Conservation (phyloP, 257 asterid genomes). For the Penstemon barbatus region DNA sequence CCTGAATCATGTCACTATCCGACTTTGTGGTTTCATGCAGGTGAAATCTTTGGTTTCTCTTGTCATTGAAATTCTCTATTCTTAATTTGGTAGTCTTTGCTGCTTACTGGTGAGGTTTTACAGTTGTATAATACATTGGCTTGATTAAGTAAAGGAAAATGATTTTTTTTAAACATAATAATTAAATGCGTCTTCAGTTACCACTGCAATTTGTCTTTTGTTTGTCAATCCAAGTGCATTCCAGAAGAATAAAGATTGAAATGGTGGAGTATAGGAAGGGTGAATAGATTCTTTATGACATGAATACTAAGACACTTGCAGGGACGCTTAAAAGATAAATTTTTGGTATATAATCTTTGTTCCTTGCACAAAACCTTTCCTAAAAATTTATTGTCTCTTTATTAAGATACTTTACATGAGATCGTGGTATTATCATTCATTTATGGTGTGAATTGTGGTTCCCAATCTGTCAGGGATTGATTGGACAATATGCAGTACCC, state of each 20-base stretch:
- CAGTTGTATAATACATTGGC: slow-evolving; percentile 5
- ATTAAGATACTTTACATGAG: slow-evolving; percentile 15
- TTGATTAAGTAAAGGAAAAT: slow-evolving; percentile 12
- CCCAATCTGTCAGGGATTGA: slow-evolving; percentile 64
- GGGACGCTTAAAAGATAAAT: not conserved
- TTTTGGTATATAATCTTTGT: not conserved
- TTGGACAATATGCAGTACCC: slow-evolving; percentile 99
- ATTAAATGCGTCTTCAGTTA: not conserved
- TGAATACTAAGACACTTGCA: not conserved
- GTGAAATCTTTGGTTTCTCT: slow-evolving; percentile 35
- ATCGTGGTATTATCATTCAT: slow-evolving; percentile 19
- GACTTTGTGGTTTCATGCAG: slow-evolving; percentile 99
- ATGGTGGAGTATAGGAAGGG: not conserved
- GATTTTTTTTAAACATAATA: not conserved
- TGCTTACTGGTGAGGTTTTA: not conserved
- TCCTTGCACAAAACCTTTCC: not conserved
- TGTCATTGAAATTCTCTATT: slow-evolving; percentile 7
- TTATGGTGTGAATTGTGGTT: slow-evolving; percentile 25
- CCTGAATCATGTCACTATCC: slow-evolving; percentile 70
- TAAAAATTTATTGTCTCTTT: slow-evolving; percentile 1
- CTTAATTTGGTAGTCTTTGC: slow-evolving; percentile 17
- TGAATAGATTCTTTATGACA: not conserved
- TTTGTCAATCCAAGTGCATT: not conserved
- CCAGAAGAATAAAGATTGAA: not conserved
- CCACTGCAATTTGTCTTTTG: not conserved